Base-by-base conservation (phyloP, 306 rosid genomes). In the Sicyos baderoa region DNA sequence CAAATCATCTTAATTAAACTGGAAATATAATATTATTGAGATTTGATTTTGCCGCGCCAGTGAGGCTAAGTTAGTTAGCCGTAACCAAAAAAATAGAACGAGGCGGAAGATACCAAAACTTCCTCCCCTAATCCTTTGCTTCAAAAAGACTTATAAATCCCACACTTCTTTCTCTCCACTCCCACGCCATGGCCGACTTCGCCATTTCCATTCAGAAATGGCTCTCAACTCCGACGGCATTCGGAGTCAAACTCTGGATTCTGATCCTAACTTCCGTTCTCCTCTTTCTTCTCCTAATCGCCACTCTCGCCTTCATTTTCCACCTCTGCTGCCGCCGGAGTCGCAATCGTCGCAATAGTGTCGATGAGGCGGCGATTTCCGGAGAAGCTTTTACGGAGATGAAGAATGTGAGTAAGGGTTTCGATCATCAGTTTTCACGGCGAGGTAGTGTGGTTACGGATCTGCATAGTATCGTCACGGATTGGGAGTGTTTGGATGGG, bases 191-290 rank as follows among this genome's bases (percentile, higher is more conserved):
- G 54, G 4, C 71, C 21, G 4, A 54, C 22, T 68, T 37, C 42
- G 69, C 60, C 71, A 66, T 64, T 54, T 37, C 58, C 55, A 12
- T 70, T 7, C 77, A 47, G 45, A 48, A 60, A 63, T 74, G 21
- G 67, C 79, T 85, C 44, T 32, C 61, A 25, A 74, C 51, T 15
- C 68, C 80, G 44, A 78, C 82, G 55, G 21, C 75, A 29, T 65
- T 81, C 5, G 83, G 83, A 4, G n/a, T 79, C 44, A 82, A 79
- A 45, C 51, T 81, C 74, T 84, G 91, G 91, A 21, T 73, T 72
- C 35, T 82, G 69, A 52, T 82, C 18, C 27, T 68, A 7, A 47
- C 77, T 62, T 64, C 59, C 60, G 25, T 29, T 22, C 23, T 56
- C 40, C 35, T 80, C 40, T 18, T 76, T 51, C 25, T 68, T 68